phyloP scores from a whole-genome alignment of 257 asterid species.

The Pogostemon cablin region DNA sequence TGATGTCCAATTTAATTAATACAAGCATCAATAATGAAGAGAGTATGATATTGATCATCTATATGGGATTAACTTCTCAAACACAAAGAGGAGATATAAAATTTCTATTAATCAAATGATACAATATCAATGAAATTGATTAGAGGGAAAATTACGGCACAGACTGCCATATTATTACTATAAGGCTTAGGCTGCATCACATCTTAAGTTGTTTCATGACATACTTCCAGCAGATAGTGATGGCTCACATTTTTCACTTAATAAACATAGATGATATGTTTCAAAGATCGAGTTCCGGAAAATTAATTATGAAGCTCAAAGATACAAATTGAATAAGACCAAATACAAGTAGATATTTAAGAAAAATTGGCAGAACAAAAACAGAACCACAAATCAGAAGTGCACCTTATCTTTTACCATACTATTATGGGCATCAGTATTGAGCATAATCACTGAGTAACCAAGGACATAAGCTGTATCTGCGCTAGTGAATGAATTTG shows the following conservation, averaged over 20 bases:
- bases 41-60: no score
- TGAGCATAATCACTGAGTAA: conserved; percentile 97
- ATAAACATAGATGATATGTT: not conserved
- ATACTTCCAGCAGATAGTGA: conserved; percentile 19
- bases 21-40: no score
- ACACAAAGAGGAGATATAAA: no score
- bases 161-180: conserved; percentile 2
- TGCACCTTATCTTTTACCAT: conserved; percentile 98
- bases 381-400: conserved; percentile 29
- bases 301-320: not conserved
- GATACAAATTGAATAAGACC: no score
- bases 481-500: conserved; percentile 89
- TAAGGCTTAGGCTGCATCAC: conserved; percentile 6
- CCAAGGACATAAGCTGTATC: conserved; percentile 99
- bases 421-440: conserved; percentile 97
- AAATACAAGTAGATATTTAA: not conserved
- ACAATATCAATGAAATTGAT: not conserved
- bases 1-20: not conserved
- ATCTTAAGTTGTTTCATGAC: not conserved
- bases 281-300: not conserved
- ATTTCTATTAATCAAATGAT: no score
- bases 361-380: conserved; percentile 22
- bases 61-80: no score
- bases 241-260: conserved; percentile 11
- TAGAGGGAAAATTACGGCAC: not conserved